Percentiles rank a stretch among this genome's conserved stretches.
Conservation (phyloP, 2,329 filamentous ascomycete genomes). For the Metarhizium anisopliae region DNA sequence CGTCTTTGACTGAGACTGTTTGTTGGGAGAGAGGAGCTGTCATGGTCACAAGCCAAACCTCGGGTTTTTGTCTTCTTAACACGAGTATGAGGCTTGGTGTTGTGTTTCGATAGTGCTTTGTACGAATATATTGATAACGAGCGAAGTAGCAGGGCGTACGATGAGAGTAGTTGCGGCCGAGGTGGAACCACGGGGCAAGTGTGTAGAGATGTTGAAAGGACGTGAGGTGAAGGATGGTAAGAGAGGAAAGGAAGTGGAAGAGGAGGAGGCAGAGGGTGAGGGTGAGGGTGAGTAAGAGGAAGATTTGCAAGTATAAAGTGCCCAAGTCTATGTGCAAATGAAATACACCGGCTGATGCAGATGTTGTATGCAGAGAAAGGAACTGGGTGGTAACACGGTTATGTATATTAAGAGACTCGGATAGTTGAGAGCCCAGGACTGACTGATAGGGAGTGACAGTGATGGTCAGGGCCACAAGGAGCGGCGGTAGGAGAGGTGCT, state of each 20-base stretch:
- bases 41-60: constrained; percentile 25
- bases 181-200: neutral
- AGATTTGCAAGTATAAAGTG: neutral
- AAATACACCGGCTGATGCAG: constrained; percentile 2
- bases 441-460: constrained; percentile 5
- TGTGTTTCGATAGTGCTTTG: neutral
- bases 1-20: constrained; percentile 37
- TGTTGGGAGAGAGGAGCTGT: constrained; percentile 38
- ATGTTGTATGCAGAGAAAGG: constrained; percentile 5
- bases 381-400: constrained; percentile 12
- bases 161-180: neutral
- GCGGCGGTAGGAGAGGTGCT: constrained; percentile 1
- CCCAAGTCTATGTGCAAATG: neutral
- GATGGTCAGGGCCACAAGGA: constrained; percentile 1
- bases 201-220: too few relatives aligned
- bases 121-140: neutral
- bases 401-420: constrained; percentile 13
- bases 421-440: constrained; percentile 1
- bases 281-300: neutral
- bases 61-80: neutral
- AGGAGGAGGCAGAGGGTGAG: neutral
- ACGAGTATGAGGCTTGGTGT: neutral
- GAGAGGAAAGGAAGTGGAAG: neutral
- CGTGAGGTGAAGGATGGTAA: too few relatives aligned
- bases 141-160: neutral